Conservation (phyloP, 192 early-diverging fungal species). For the Coemansia sp. region DNA sequence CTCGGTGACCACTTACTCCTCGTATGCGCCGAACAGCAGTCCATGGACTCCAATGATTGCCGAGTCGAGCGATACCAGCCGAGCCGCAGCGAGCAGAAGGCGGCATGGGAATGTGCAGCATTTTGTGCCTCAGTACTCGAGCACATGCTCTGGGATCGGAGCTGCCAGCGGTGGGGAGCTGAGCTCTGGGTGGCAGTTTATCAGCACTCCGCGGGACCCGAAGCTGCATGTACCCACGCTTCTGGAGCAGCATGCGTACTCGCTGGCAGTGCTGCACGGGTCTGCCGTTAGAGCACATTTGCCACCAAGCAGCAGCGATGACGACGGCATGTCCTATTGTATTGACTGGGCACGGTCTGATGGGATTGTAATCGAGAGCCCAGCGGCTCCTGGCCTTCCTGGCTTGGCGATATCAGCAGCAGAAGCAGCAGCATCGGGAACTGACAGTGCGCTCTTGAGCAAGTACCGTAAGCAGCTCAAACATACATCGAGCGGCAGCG, state of each 20-base stretch:
- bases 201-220: constrained; percentile 46
- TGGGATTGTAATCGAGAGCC: constrained; percentile 39
- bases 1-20: constrained; percentile 21
- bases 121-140: constrained; percentile 53
- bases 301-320: background rate
- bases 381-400: constrained; percentile 12
- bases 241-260: constrained; percentile 46
- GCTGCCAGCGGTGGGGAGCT: constrained; percentile 12
- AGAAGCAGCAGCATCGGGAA: background rate
- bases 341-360: constrained; percentile 54
- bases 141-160: constrained; percentile 1
- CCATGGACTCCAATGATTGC: background rate
- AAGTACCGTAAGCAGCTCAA: constrained; percentile 19
- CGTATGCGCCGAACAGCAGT: constrained; percentile 12
- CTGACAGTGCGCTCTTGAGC: constrained; percentile 3
- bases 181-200: constrained; percentile 53
- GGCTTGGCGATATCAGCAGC: constrained; percentile 2
- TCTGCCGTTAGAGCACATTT: background rate
- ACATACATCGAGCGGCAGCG: constrained; percentile 11
- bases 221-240: constrained; percentile 50
- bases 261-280: constrained; percentile 30
- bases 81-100: constrained; percentile 3
- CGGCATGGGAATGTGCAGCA: constrained; percentile 36
- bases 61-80: background rate
- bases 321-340: constrained; percentile 44